Base-by-base conservation (phyloP, 441 rosid species). In the Macaranga tanarius region DNA sequence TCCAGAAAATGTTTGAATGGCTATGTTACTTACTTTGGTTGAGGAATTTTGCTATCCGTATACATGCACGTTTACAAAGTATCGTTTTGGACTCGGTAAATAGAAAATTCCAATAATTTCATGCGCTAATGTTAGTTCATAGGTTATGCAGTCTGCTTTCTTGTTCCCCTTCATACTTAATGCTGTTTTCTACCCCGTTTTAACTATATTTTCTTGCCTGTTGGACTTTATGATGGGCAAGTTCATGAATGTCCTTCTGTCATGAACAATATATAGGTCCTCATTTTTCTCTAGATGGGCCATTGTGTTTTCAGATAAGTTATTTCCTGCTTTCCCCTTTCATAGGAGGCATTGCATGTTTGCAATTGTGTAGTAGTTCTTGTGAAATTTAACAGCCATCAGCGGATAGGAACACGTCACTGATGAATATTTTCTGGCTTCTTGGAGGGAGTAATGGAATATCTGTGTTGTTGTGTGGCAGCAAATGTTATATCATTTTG, bases 241-340 rank as follows among this genome's bases (percentile, higher is more conserved):
- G 65, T 60, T 65, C 72, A 47, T 78, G 22, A 59, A 61, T 56
- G 28, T 61, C 45, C 55, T 56, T 52, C n/a, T 10, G 44, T 34
- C 7, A 64, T 20, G 31, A 47, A 40, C n/a, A 16, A 71, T 50
- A 23, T 8, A 42, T 28, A 25, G 65, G 60, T 59, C 42, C 28
- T 23, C 12, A 34, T 45, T 10, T 20, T 64, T 23, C 34, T 54
- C 12, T 19, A 13, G 16, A 23, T 45, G 16, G 44, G 10, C 0
- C 10, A 40, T 5, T 40, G 7, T 50, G 7, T 55, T 72, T 55
- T 44, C 50, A 60, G 45, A 64, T 42, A 11, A 16, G 19, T n/a
- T 51, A 57, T 16, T 28, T 20, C 52, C 42, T 65, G 65, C 48
- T 47, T 51, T 47, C 34, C 11, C 65, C 50, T 42, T 19, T 13